Conservation (phyloP, 192 early-diverging fungal genomes). For the Coemansia guatemalensis region DNA sequence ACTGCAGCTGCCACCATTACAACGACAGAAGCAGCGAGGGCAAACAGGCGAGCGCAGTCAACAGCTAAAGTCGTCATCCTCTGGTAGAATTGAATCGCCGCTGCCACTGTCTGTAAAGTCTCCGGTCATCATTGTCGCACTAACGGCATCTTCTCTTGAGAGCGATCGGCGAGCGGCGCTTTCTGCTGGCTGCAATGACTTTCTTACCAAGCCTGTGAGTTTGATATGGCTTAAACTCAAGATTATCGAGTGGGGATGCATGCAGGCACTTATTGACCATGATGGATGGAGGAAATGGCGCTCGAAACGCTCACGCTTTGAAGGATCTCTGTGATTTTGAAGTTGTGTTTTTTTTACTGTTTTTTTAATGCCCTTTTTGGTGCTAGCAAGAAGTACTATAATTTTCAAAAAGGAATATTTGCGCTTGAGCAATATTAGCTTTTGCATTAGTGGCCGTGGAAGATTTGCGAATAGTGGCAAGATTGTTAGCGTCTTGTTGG, state of each 20-base stretch:
- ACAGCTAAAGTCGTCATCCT: conserved; percentile 15
- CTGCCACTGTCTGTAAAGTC: conserved; percentile 38
- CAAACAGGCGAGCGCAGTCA: not conserved
- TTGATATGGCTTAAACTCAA: conserved; percentile 81
- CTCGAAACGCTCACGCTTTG: conserved; percentile 14
- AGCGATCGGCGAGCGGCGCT: conserved; percentile 73
- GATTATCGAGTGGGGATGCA: conserved; percentile 90
- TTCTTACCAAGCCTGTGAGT: conserved; percentile 84
- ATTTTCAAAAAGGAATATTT: too few relatives aligned
- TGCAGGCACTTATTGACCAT: conserved; percentile 90
- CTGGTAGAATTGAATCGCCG: conserved; percentile 10
- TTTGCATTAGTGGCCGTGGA: too few relatives aligned
- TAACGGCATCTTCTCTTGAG: conserved; percentile 76
- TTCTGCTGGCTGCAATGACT: conserved; percentile 87
- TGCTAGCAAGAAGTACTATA: too few relatives aligned
- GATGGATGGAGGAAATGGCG: conserved; percentile 56
- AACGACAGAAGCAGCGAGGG: too few relatives aligned
- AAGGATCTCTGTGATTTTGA: too few relatives aligned
- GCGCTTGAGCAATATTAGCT: too few relatives aligned
- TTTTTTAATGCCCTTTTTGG: too few relatives aligned
- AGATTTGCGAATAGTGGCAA: too few relatives aligned
- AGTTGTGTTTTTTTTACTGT: too few relatives aligned
- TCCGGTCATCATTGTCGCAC: conserved; percentile 84
- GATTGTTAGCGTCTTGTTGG: too few relatives aligned
- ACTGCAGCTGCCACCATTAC: conserved; percentile 5